phyloP scores from a whole-genome alignment of 768 basidiomycete species.

The Dentipellis sp. region DNA sequence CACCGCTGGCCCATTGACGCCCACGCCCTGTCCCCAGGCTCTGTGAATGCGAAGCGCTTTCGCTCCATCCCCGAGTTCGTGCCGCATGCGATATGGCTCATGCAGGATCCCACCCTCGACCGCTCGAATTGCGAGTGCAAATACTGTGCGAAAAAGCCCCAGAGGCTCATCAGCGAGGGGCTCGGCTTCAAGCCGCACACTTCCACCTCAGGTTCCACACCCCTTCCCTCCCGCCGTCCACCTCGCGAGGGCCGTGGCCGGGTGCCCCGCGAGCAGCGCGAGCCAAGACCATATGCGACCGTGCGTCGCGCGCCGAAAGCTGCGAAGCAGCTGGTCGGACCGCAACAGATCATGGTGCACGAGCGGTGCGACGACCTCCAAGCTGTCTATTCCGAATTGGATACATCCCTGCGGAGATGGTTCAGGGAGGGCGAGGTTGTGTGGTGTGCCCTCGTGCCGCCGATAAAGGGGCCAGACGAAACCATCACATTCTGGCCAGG shows the following conservation, averaged over 20 bases:
- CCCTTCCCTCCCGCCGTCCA: neutral
- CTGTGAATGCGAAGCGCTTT: conserved; percentile 40
- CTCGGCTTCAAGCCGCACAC: conserved; percentile 35
- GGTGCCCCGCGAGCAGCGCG: conserved; percentile 7
- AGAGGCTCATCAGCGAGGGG: conserved; percentile 57
- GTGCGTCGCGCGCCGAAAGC: conserved; percentile 30
- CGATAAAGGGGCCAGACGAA: conserved; percentile 37
- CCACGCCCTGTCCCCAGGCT: conserved; percentile 22
- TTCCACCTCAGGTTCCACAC: neutral
- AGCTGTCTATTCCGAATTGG: conserved; percentile 38
- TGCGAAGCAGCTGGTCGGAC: conserved; percentile 20
- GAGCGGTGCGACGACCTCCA: conserved; percentile 61
- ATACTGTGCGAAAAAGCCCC: conserved; percentile 63
- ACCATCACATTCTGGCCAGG: conserved; percentile 70
- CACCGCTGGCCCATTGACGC: neutral
- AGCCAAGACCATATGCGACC: conserved; percentile 26
- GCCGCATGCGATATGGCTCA: conserved; percentile 77
- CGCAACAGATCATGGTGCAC: conserved; percentile 41
- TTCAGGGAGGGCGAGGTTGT: conserved; percentile 63
- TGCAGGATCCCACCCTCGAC: conserved; percentile 39
- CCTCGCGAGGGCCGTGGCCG: conserved; percentile 2
- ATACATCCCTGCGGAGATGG: conserved; percentile 43
- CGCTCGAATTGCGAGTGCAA: conserved; percentile 59
- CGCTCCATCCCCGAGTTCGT: conserved; percentile 82
- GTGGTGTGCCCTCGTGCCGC: conserved; percentile 51